A percentile compares a stretch with the other conserved stretches of the same genome.
phyloP scores from a whole-genome alignment of 1,284 basidiomycete species.

The Trichosporon ovoides region DNA sequence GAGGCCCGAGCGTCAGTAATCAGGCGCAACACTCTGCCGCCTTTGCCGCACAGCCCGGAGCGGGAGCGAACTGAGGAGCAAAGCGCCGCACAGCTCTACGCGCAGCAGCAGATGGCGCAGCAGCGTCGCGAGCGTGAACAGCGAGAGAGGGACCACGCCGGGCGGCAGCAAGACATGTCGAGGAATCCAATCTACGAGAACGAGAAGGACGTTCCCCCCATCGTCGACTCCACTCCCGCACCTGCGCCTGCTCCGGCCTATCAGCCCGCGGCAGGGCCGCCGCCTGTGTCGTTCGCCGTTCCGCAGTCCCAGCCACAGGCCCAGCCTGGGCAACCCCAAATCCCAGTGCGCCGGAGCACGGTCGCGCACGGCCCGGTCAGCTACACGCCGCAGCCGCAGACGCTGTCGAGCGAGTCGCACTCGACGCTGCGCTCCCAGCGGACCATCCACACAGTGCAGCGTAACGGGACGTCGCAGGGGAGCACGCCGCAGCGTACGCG shows the following conservation, averaged over 20 bases:
- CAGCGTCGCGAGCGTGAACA: neutral
- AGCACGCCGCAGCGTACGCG: neutral
- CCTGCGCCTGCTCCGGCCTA: neutral
- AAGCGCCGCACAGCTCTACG: neutral
- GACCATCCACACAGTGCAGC: neutral
- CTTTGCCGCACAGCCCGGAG: neutral
- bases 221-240: too few relatives aligned
- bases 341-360: neutral
- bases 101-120: conserved; percentile 3
- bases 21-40: neutral
- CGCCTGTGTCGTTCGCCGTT: neutral
- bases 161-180: neutral
- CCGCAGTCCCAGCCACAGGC: neutral
- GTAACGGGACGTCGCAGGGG: neutral
- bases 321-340: too few relatives aligned
- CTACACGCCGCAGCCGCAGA: neutral
- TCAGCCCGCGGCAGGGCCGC: neutral
- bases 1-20: neutral
- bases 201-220: neutral
- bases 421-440: neutral
- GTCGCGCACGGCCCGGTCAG: neutral
- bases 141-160: neutral
- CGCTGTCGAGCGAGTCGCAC: neutral
- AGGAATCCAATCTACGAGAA: neutral
- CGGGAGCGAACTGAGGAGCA: neutral